These are phyloP conservation scores for Brassica rapa DNA, from an alignment of 345 rosid species.

Conservation along the genomic window DNA sequence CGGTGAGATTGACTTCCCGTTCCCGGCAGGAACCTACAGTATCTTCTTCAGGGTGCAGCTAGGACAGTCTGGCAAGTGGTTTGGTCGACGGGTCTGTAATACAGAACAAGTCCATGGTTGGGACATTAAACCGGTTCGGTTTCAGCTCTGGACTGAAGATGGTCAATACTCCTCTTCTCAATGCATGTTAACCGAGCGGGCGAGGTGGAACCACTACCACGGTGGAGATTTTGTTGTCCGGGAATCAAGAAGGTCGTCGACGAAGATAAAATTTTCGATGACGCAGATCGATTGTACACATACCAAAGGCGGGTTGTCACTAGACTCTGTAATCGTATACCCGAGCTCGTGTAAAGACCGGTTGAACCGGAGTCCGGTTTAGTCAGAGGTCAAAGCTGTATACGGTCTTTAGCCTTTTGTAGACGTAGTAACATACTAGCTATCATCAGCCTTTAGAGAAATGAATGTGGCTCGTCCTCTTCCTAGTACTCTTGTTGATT, in stretches of 20 bases:
- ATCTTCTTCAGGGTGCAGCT: slow-evolving; percentile 80
- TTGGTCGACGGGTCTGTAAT: slow-evolving; percentile 72
- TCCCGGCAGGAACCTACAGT: slow-evolving; percentile 79
- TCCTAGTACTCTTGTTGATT: too few species aligned
- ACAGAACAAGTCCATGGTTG: slow-evolving; percentile 87
- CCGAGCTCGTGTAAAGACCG: slow-evolving; percentile 56
- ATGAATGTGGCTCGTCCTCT: too few species aligned
- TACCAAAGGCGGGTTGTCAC: slow-evolving; percentile 90
- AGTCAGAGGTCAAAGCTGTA: slow-evolving; percentile 31
- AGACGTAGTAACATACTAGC: not conserved
- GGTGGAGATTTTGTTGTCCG: slow-evolving; percentile 73
- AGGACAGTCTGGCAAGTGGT: slow-evolving; percentile 60
- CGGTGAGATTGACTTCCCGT: slow-evolving; percentile 89
- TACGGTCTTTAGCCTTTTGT: slow-evolving; percentile 29
- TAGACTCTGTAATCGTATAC: slow-evolving; percentile 76
- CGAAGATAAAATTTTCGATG: slow-evolving; percentile 75
- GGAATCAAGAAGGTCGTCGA: slow-evolving; percentile 35
- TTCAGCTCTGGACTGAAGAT: slow-evolving; percentile 89
- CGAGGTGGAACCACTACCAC: slow-evolving; percentile 81
- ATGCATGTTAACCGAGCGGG: slow-evolving; percentile 58
- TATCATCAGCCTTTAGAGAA: too few species aligned
- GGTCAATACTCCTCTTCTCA: slow-evolving; percentile 78
- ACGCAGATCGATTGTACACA: slow-evolving; percentile 99
- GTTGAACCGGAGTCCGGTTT: slow-evolving; percentile 27
- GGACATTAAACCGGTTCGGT: slow-evolving; percentile 82